Base-by-base conservation (phyloP, 176 grass and related monocot species). In the Paspalum notatum region DNA sequence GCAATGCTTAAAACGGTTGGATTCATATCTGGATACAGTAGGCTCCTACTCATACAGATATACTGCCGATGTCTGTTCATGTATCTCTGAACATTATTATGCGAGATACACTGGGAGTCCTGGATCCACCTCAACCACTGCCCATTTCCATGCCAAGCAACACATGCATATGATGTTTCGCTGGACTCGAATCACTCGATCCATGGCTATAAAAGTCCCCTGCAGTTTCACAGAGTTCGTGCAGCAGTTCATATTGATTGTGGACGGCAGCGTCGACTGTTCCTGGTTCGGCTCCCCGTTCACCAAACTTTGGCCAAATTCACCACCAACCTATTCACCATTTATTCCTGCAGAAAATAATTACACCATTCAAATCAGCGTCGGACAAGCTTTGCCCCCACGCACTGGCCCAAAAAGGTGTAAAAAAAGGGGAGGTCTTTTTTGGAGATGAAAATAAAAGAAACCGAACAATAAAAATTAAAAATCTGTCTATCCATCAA, bases 161-260 rank as follows among this genome's bases (percentile, higher is more conserved):
- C 20, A 13, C 4, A 41, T 13, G 18, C 20, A 72, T 45, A 2
- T 0, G 1, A 32, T 32, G 32, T 32, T 9, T 22, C 1, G 2
- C 17, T 4, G 55, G 47, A 20, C 43, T 82, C 17, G 40, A 44
- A 43, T 41, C 27, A 20, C 43, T 82, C 17, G 40, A 44, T 53
- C 41, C 27, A 9, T 12, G 25, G 44, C 68, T n/a, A 50, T 66
- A 72, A 62, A 81, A 52, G 53, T 37, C 40, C 3, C 72, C 48
- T 85, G 48, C 84, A 20, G 12, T 44, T 72, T 81, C 52, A 61
- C 62, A 82, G 71, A 38, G 85, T 87, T 87, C 8, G 60, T 12
- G 61, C 77, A 7, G 2, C 22, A 66, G 49, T 68, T 54, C n/a
- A 24, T 16, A 86, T 62, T 62, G 6, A 70, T 17, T 12, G 15